Conservation (phyloP, 768 basidiomycete species). For the Pulveroboletus sp. region DNA sequence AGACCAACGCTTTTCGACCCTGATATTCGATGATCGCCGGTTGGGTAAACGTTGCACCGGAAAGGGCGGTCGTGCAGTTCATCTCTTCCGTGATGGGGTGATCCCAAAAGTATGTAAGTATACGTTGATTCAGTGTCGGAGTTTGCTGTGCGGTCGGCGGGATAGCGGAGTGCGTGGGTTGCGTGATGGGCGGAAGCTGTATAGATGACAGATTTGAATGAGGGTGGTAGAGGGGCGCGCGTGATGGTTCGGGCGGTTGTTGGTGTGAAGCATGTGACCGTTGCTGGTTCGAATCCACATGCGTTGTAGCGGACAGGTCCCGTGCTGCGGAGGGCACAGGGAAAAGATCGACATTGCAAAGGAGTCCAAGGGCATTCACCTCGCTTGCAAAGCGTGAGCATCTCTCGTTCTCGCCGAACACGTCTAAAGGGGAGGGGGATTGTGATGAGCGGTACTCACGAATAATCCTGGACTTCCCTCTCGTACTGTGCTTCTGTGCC, state of each 20-base stretch:
- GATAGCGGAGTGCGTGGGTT: slow-evolving; percentile 9
- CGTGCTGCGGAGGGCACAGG: slow-evolving; percentile 40
- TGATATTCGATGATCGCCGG: slow-evolving; percentile 49
- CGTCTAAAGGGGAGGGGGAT: not conserved
- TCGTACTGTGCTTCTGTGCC: slow-evolving; percentile 39
- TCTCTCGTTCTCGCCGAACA: not conserved
- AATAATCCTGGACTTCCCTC: slow-evolving; percentile 46
- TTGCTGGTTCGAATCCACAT: slow-evolving; percentile 7
- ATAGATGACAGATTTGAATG: slow-evolving; percentile 11
- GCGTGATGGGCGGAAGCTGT: slow-evolving; percentile 21
- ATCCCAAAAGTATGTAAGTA: slow-evolving; percentile 40
- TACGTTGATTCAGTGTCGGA: slow-evolving; percentile 26
- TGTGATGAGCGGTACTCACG: slow-evolving; percentile 31
- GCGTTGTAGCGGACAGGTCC: not conserved
- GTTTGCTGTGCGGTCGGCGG: slow-evolving; percentile 5
- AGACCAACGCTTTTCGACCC: slow-evolving; percentile 50
- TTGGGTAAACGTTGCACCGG: slow-evolving; percentile 60
- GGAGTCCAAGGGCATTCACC: slow-evolving; percentile 56
- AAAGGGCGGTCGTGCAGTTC: slow-evolving; percentile 46
- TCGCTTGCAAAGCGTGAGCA: slow-evolving; percentile 38
- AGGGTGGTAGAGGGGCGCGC: slow-evolving; percentile 12
- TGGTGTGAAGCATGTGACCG: slow-evolving; percentile 10
- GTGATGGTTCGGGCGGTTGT: slow-evolving; percentile 5
- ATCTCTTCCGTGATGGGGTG: slow-evolving; percentile 42
- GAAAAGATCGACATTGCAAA: slow-evolving; percentile 77